Base-by-base conservation (phyloP, 768 basidiomycete species). In the Russula sp. region DNA sequence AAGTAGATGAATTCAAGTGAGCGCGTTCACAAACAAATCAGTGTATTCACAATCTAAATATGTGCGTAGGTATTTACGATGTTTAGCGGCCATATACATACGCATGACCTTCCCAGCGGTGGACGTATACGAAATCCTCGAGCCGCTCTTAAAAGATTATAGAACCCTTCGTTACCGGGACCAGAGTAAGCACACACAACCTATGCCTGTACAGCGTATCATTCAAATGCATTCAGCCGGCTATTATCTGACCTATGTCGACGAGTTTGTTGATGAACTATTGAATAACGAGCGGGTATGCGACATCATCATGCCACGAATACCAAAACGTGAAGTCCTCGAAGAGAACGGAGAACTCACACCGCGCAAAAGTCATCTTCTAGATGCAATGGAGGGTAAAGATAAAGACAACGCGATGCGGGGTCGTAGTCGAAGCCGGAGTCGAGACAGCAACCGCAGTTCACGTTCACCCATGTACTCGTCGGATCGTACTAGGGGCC, bases 1-100 rank as follows among this genome's bases (percentile, higher is more conserved):
- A 87, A 60, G 97, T 94, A 8, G 97, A 98, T 65, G 97, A 99
- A 74, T 99, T 98, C 82, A 99, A 99, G 97, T 96, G 68, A 60
- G 89, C 79, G 7, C 36, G 2, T 57, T 3, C 32, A 30, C 38
- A 51, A 44, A 55, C 49, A 8, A 18, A 50, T 49, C 16, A 56
- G 6, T 40, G 38, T 13, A 14, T 14, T 28, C 14, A 55, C 11
- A 50, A 38, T 44, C 59, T 63, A 58, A 24, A 26, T 66, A 24
- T 22, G 11, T 2, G 13, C 24, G 5, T 66, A 98, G 96, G 74
- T 99, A 99, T 74, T 79, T 99, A 66, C 84, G 97, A 67, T 96
- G 96, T 0, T 78, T 99, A 28, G 92, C 96, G 4, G 93, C 87
- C 5, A 83, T 98, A 75, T 99, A 99, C 72, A 83, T 98, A 66